Conservation (phyloP, 192 early-diverging fungal genomes). For the Coemansia furcata region DNA sequence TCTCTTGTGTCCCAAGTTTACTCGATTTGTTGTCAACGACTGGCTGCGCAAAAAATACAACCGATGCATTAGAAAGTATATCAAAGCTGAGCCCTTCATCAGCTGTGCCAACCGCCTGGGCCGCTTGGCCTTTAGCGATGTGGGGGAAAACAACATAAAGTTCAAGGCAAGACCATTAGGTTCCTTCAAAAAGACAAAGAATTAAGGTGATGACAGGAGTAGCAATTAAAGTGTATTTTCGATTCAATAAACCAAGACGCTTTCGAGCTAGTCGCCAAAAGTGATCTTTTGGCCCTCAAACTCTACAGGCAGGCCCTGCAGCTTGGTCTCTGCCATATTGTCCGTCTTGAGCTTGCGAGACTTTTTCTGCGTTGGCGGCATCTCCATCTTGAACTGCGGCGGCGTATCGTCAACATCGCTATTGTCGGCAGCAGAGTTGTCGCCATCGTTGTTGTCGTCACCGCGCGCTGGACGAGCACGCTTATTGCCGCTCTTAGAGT, state of each 20-base stretch:
- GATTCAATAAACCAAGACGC: not conserved
- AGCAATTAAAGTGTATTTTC: not conserved
- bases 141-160: conserved; percentile 1
- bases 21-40: not conserved
- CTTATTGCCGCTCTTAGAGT: not conserved
- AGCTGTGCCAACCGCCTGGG: not conserved
- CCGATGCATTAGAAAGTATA: not conserved
- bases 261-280: conserved; percentile 51
- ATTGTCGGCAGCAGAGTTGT: conserved; percentile 13
- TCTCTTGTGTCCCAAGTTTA: conserved; percentile 3
- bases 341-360: conserved; percentile 39
- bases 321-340: conserved; percentile 52
- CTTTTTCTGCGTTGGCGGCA: conserved; percentile 9
- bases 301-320: conserved; percentile 52
- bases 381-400: not conserved
- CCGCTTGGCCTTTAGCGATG: not conserved
- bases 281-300: conserved; percentile 70
- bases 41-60: not conserved
- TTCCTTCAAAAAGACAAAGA: not conserved
- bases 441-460: conserved; percentile 30
- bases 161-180: not conserved
- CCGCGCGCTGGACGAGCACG: conserved; percentile 18
- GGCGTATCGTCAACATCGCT: conserved; percentile 9
- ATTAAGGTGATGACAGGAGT: not conserved
- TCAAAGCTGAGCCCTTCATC: not conserved